Evolutionary conservation across 1,284 basidiomycete species (phyloP), one percentile per base, ranked within the genome.

Genomic region (Sphaerobolus stellatus): DNA sequence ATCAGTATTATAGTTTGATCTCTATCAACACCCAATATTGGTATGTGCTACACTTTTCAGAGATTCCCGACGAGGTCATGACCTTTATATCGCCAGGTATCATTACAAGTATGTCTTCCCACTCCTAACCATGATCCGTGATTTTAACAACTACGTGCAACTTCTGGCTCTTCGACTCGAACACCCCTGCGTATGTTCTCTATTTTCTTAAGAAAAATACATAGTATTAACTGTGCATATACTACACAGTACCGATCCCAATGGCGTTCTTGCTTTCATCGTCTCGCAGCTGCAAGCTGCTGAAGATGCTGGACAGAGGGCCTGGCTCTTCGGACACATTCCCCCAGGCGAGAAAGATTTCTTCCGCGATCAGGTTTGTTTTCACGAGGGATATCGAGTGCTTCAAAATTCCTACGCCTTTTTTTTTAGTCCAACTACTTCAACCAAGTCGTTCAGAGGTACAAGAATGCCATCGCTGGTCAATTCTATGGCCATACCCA

Each of bases 21-120:
- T 79, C 80, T 1, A 57, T 83, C 54, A 84, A 84, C 56, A 80
- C 79, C 4, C 74, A 79, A 20, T 83, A 79, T 55, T 82, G 81
- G 79, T 82, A 80, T 80, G 79, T 75, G 58, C 50, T 68, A 50
- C n/a, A n/a, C n/a, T n/a, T n/a, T n/a, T n/a, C n/a, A n/a, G n/a
- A n/a, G n/a, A n/a, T n/a, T n/a, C n/a, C n/a, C n/a, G n/a, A n/a
- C n/a, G n/a, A n/a, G n/a, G n/a, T n/a, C n/a, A n/a, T n/a, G n/a
- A n/a, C n/a, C n/a, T n/a, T n/a, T n/a, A 24, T 16, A 13, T 30
- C 28, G 41, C 25, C 44, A 33, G 25, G 47, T 25, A 49, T 28
- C 28, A 22, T 49, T 24, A 40, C 7, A 43, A 24, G 40, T 41
- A 7, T 29, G 52, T 40, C n/a, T 46, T 22, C 51, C 25, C 8